phyloP scores from a whole-genome alignment of 352 stramenopile species.

The Globisporangium perplexum region DNA sequence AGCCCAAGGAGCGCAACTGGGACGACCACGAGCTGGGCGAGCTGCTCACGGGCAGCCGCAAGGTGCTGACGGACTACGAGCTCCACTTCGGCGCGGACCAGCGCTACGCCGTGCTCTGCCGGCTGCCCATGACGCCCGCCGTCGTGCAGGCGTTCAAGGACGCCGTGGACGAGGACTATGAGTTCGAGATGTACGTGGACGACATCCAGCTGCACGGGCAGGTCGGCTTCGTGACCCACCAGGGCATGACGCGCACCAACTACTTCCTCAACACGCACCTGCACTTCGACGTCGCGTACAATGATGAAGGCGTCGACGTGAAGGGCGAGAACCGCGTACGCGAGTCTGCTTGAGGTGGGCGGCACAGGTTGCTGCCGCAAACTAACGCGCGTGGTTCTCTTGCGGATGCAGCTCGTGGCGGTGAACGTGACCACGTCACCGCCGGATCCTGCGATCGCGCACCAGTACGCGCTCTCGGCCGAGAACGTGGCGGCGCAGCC shows the following conservation, averaged over 20 bases:
- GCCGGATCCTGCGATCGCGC: constrained; percentile 47
- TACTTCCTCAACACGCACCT: constrained; percentile 96
- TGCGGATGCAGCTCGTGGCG: constrained; percentile 44
- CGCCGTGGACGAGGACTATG: constrained; percentile 97
- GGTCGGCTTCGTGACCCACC: constrained; percentile 86
- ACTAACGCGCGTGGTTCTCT: background rate
- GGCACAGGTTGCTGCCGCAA: too few species aligned
- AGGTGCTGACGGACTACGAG: constrained; percentile 83
- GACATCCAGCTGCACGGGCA: constrained; percentile 96
- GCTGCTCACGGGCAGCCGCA: constrained; percentile 94
- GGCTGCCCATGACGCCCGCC: constrained; percentile 63
- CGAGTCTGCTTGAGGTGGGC: background rate
- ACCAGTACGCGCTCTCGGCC: constrained; percentile 46
- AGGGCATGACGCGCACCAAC: constrained; percentile 56
- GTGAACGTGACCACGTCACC: constrained; percentile 66
- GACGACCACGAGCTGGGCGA: constrained; percentile 93
- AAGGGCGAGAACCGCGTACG: constrained; percentile 58
- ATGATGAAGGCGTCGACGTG: constrained; percentile 84
- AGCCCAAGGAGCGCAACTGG: constrained; percentile 72
- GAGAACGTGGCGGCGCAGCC: constrained; percentile 33
- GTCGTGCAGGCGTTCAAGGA: constrained; percentile 91
- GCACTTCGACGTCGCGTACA: constrained; percentile 94
- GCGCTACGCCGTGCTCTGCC: constrained; percentile 88
- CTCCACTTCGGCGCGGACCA: constrained; percentile 81
- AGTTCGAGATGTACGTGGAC: constrained; percentile 98